These are phyloP conservation scores for Populus hybrid DNA, from an alignment of 441 rosid species.

Conservation along the genomic window DNA sequence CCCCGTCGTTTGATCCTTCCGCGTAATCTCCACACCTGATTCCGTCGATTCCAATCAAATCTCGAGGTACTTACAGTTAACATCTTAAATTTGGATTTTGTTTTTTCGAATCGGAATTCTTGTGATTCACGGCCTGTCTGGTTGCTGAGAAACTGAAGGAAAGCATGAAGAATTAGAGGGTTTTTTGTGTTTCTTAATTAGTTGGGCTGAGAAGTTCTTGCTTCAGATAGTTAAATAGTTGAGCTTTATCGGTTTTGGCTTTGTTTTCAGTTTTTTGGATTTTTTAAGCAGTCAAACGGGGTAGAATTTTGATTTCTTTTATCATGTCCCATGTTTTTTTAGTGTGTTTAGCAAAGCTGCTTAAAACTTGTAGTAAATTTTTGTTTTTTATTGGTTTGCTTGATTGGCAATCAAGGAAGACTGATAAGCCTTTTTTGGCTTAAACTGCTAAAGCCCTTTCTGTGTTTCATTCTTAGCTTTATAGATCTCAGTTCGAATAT, in stretches of 20 bases:
- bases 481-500: background rate
- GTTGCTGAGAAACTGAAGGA: conserved; percentile 7
- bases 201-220: background rate
- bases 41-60: conserved; percentile 20
- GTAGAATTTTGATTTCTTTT: background rate
- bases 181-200: background rate
- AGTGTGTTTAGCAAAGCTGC: background rate
- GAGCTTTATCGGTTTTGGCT: background rate
- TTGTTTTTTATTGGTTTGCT: background rate
- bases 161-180: background rate
- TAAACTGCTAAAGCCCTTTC: background rate
- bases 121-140: background rate
- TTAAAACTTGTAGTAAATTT: background rate
- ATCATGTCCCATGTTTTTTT: background rate
- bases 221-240: background rate
- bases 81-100: background rate
- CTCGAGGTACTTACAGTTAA: conserved; percentile 27
- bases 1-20: background rate
- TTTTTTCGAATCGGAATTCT: background rate
- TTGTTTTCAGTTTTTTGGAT: background rate
- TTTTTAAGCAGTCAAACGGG: background rate
- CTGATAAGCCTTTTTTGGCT: background rate
- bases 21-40: conserved; percentile 2
- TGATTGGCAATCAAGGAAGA: background rate
- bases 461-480: background rate